A percentile compares a stretch with the other conserved stretches of the same genome.
Conservation (phyloP, 495 filamentous ascomycete genomes). For the Penicillium coprophilum region DNA sequence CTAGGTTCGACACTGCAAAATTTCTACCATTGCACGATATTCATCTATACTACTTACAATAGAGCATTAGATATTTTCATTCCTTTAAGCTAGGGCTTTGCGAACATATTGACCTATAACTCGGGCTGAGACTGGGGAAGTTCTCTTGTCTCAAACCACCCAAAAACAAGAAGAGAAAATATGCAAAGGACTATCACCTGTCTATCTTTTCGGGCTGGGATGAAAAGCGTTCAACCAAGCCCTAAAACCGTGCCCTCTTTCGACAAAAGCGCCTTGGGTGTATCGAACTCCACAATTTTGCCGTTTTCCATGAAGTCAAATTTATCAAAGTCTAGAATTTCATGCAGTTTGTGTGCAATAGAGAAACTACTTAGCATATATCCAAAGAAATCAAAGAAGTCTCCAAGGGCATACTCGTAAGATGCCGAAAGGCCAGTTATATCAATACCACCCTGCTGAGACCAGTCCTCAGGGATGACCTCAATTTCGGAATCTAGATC, state of each 20-base stretch:
- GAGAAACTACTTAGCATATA: constrained; percentile 5
- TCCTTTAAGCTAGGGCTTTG: too few relatives aligned
- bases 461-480: constrained; percentile 22
- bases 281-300: constrained; percentile 33
- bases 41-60: too few relatives aligned
- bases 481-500: constrained; percentile 21
- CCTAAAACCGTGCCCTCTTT: constrained; percentile 24
- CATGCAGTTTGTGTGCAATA: constrained; percentile 38
- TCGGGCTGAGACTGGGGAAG: too few relatives aligned
- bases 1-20: too few relatives aligned
- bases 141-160: not conserved
- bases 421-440: constrained; percentile 25
- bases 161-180: too few relatives aligned
- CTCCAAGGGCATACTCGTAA: constrained; percentile 21
- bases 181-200: not conserved
- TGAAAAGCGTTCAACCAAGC: constrained; percentile 19
- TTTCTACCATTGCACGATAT: too few relatives aligned
- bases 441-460: constrained; percentile 21
- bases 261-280: constrained; percentile 20
- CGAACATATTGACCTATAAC: too few relatives aligned
- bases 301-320: constrained; percentile 36
- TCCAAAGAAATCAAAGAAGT: not conserved
- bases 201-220: not conserved
- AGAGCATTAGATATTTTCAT: too few relatives aligned
- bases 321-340: constrained; percentile 36